These are phyloP conservation scores for Fomitopsis palustris DNA, from an alignment of 1,284 basidiomycete genomes.

Conservation along the genomic window DNA sequence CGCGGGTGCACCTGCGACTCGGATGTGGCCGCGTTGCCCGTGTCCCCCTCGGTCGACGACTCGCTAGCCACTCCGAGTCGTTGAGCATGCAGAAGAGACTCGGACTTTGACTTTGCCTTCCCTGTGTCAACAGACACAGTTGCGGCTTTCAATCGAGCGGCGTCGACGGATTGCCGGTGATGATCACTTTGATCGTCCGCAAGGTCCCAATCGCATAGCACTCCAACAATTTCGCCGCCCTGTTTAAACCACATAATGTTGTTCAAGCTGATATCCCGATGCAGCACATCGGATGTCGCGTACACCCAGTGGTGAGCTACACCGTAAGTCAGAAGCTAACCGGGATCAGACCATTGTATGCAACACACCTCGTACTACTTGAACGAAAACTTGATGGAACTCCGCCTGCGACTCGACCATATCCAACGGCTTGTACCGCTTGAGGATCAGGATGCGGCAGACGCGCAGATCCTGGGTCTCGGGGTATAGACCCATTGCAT, in stretches of 20 bases:
- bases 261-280: conserved; percentile 26
- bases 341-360: background rate
- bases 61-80: too few relatives aligned
- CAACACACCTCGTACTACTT: background rate
- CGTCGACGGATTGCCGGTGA: too few relatives aligned
- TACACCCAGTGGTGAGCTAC: conserved; percentile 10
- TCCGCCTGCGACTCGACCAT: background rate
- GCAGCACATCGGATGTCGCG: conserved; percentile 7
- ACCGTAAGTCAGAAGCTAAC: background rate
- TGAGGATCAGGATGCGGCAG: background rate
- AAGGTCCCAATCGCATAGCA: conserved; percentile 27
- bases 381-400: background rate
- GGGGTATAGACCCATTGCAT: background rate
- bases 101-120: too few relatives aligned
- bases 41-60: background rate
- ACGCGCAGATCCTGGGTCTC: background rate
- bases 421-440: background rate
- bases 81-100: too few relatives aligned
- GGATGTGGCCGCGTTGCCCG: background rate
- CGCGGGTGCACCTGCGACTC: background rate
- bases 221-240: conserved; percentile 11
- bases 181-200: background rate
- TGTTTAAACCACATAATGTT: conserved; percentile 24
- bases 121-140: too few relatives aligned
- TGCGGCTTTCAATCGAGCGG: too few relatives aligned